phyloP scores from a whole-genome alignment of 1,139 yeast species.

The Yamadazyma trypodendri region DNA sequence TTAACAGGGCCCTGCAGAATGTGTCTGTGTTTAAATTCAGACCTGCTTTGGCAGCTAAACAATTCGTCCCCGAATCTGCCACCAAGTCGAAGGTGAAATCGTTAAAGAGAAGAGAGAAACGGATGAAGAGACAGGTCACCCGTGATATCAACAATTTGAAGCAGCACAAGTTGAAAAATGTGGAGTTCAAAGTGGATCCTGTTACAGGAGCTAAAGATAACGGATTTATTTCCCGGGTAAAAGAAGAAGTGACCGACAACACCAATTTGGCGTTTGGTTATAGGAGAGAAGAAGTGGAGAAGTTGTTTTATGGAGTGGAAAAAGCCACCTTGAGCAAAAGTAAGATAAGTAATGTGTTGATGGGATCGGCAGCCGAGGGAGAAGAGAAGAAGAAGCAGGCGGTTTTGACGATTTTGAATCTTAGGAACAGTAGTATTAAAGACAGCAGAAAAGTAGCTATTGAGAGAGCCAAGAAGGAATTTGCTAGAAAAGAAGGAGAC shows the following conservation, averaged over 20 bases:
- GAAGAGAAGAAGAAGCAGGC: constrained; percentile 69
- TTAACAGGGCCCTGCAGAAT: constrained; percentile 2
- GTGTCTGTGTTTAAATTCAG: constrained; percentile 7
- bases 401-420: constrained; percentile 66
- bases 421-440: constrained; percentile 64
- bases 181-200: constrained; percentile 56
- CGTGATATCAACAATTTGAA: constrained; percentile 48
- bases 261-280: constrained; percentile 59
- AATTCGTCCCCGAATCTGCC: constrained; percentile 25
- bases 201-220: constrained; percentile 71
- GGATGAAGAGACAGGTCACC: constrained; percentile 43
- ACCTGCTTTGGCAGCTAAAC: constrained; percentile 35
- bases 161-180: constrained; percentile 34
- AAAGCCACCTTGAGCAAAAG: constrained; percentile 36
- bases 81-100: constrained; percentile 34
- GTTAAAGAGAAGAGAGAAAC: constrained; percentile 40
- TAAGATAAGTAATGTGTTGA: constrained; percentile 34
- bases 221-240: constrained; percentile 68
- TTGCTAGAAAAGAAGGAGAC: constrained; percentile 82
- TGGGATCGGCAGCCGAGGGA: constrained; percentile 39
- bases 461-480: constrained; percentile 69
- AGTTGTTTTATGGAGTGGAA: constrained; percentile 74
- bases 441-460: constrained; percentile 63
- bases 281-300: constrained; percentile 66
- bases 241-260: constrained; percentile 57